These are phyloP conservation scores for Lasiosphaeria hispida DNA, from an alignment of 495 filamentous ascomycete genomes.

Conservation along the genomic window DNA sequence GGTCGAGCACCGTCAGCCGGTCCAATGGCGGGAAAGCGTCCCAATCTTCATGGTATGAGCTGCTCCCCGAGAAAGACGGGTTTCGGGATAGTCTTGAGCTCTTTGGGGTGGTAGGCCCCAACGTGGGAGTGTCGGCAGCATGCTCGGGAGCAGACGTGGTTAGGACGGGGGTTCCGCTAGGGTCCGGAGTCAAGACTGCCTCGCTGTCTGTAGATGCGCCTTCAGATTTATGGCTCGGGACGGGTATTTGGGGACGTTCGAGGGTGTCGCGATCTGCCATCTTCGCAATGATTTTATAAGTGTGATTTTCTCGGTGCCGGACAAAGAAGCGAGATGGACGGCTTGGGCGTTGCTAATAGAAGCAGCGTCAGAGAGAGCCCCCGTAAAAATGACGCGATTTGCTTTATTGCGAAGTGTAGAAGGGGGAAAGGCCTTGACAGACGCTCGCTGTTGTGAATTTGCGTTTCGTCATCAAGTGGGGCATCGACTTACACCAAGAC, in stretches of 20 bases:
- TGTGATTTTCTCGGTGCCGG: background rate
- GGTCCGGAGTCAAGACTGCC: slow-evolving; percentile 40
- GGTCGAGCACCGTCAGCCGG: slow-evolving; percentile 83
- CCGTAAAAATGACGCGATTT: too few species aligned
- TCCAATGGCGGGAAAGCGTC: slow-evolving; percentile 84
- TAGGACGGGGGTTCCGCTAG: slow-evolving; percentile 37
- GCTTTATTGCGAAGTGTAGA: too few species aligned
- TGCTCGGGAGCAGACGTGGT: slow-evolving; percentile 40
- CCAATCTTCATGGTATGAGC: slow-evolving; percentile 84
- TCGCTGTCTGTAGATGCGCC: slow-evolving; percentile 45
- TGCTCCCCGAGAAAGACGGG: slow-evolving; percentile 72
- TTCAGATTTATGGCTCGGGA: slow-evolving; percentile 38
- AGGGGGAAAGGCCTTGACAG: too few species aligned
- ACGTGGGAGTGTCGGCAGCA: slow-evolving; percentile 42
- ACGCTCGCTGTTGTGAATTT: too few species aligned
- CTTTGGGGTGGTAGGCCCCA: slow-evolving; percentile 43
- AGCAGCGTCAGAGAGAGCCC: too few species aligned
- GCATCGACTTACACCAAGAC: too few species aligned
- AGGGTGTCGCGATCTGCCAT: slow-evolving; percentile 47
- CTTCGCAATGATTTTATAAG: background rate
- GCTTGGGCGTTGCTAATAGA: too few species aligned
- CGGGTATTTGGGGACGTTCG: slow-evolving; percentile 32
- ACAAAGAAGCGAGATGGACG: too few species aligned
- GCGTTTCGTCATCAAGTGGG: too few species aligned
- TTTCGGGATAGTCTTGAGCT: slow-evolving; percentile 63